These are phyloP conservation scores for Phytophthora cactorum DNA, from an alignment of 352 stramenopile species.

Conservation along the genomic window DNA sequence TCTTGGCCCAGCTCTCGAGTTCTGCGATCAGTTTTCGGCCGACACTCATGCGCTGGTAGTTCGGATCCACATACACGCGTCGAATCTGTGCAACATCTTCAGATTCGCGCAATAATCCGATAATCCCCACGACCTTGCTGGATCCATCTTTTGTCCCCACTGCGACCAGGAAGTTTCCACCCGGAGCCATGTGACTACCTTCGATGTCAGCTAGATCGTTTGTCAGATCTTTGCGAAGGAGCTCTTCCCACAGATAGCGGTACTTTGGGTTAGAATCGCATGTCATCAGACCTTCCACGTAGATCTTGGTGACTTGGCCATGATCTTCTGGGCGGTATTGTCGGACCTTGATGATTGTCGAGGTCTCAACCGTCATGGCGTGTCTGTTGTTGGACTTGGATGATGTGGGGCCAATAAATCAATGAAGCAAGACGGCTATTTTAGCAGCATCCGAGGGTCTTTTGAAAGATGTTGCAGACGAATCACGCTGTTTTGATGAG, in stretches of 20 bases:
- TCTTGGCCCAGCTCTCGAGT: slow-evolving; percentile 21
- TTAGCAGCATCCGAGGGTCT: background rate
- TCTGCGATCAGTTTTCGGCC: slow-evolving; percentile 29
- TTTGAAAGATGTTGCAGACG: slow-evolving; percentile 4
- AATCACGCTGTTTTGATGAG: slow-evolving; percentile 15
- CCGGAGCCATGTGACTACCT: slow-evolving; percentile 18
- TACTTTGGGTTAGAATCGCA: slow-evolving; percentile 4
- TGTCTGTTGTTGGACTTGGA: background rate
- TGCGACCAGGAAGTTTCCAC: slow-evolving; percentile 38
- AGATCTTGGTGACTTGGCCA: slow-evolving; percentile 27
- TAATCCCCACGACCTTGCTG: slow-evolving; percentile 28
- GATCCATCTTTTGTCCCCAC: slow-evolving; percentile 2
- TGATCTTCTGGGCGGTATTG: slow-evolving; percentile 32
- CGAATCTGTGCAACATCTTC: slow-evolving; percentile 24
- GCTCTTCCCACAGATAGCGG: slow-evolving; percentile 4
- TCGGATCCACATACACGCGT: slow-evolving; percentile 38
- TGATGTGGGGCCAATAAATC: background rate
- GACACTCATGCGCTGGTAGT: slow-evolving; percentile 27
- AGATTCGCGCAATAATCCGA: slow-evolving; percentile 19
- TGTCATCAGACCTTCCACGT: slow-evolving; percentile 4
- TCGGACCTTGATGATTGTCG: slow-evolving; percentile 11
- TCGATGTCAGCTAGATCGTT: slow-evolving; percentile 18
- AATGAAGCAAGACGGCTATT: slow-evolving; percentile 2
- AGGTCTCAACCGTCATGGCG: background rate
- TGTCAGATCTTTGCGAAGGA: slow-evolving; percentile 6